These are phyloP conservation scores for Phymatotrichopsis omnivora DNA, from an alignment of 2,329 filamentous ascomycete genomes.

Conservation along the genomic window DNA sequence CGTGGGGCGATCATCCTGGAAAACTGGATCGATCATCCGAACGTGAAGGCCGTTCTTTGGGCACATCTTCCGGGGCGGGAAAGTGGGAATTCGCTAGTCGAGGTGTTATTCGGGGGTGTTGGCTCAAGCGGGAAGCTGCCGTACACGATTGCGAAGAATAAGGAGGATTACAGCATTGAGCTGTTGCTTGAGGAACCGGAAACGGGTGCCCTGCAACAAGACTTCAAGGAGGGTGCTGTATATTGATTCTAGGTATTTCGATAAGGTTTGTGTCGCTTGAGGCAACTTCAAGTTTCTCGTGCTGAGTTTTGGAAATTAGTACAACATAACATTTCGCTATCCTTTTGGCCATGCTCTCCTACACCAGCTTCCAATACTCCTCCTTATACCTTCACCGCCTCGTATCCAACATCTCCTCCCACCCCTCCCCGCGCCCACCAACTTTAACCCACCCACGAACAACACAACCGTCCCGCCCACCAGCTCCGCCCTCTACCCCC, in stretches of 20 bases:
- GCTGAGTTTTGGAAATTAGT: no score
- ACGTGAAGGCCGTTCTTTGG: constrained; percentile 57
- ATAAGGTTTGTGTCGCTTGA: no score
- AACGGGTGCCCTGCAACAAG: constrained; percentile 51
- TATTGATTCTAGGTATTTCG: constrained; percentile 55
- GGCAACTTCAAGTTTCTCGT: no score
- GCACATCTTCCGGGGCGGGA: constrained; percentile 66
- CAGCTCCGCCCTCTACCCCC: constrained; percentile 51
- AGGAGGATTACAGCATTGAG: constrained; percentile 51
- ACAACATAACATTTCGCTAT: constrained; percentile 48
- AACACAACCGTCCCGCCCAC: constrained; percentile 46
- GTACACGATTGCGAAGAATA: constrained; percentile 51
- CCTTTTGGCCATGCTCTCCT: constrained; percentile 60
- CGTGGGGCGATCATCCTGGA: constrained; percentile 60
- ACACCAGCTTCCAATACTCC: constrained; percentile 54
- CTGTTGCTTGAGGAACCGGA: no score
- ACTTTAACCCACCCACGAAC: constrained; percentile 46
- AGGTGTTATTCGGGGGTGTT: constrained; percentile 58
- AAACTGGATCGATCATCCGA: constrained; percentile 55
- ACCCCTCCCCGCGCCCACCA: constrained; percentile 41
- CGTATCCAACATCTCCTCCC: constrained; percentile 38
- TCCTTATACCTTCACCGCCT: constrained; percentile 40
- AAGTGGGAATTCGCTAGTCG: constrained; percentile 58
- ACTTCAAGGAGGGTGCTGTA: constrained; percentile 53
- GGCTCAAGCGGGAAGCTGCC: constrained; percentile 62